Base-by-base conservation (phyloP, 257 asterid genomes). In the Rubia yunnanensis region DNA sequence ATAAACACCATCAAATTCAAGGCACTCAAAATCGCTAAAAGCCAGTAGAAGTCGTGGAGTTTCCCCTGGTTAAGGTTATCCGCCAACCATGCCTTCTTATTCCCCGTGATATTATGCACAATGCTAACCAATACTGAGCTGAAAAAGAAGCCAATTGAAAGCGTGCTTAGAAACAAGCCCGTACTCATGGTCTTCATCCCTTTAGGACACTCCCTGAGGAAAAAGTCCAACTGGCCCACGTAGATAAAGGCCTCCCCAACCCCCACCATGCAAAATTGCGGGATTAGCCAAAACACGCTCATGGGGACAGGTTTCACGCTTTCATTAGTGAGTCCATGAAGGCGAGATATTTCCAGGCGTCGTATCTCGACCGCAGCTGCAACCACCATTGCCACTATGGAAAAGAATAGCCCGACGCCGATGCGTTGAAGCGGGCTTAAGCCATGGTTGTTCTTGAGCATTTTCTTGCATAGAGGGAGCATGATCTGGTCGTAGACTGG, bases 181-280 rank as follows among this genome's bases (percentile, higher is more conserved):
- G 98, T 89, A 69, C 96, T 87, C 83, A 92, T 89, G 0, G 98
- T 87, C 54, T 92, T 92, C 98, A 87, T 92, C 13, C 98, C 96
- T 65, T 85, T 85, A 0, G 98, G 98, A 5, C 95, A 92, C 38
- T 89, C 96, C 2, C 88, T 76, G 0, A 89, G 65, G 74, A 89
- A 92, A 66, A 92, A 92, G 74, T 92, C 98, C 0, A 92, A 88
- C 39, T 92, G 98, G 3, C 98, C 98, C 5, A 87, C 84, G 67
- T 89, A 92, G 5, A 86, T 85, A 7, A 92, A 87, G 0, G 98
- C 96, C 79, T 92, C 96, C 0, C 96, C 96, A 0, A 94, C 82
- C 48, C 98, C 98, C 1, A 87, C 89, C 0, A 84, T 20, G 1
- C 86, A 10, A 70, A 92, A 89, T 26, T 92, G 98, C 0, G 98